These are phyloP conservation scores for Pseudogymnoascus destructans DNA, from an alignment of 2,329 filamentous ascomycete genomes.

Conservation along the genomic window DNA sequence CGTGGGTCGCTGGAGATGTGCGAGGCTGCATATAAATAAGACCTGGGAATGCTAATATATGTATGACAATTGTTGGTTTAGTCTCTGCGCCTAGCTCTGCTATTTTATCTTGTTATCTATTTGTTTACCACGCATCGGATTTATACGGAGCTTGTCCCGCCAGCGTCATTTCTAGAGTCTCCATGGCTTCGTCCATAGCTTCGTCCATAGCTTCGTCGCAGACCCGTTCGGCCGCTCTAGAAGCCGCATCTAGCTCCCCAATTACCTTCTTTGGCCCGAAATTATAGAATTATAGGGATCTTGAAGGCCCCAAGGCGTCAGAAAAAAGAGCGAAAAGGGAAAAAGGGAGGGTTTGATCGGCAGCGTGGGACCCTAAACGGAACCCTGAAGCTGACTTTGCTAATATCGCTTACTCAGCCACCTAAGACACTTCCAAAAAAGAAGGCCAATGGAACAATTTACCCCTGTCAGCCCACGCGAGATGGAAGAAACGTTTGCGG, in stretches of 20 bases:
- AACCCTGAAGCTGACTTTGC: no score
- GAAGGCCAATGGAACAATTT: slow-evolving; percentile 6
- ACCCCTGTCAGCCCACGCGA: slow-evolving; percentile 1
- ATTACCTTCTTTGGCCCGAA: not conserved
- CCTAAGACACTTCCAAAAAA: not conserved
- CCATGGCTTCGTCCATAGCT: no score
- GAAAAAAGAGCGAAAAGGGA: no score
- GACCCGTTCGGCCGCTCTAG: not conserved
- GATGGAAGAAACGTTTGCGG: slow-evolving; percentile 1
- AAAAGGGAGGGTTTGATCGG: no score
- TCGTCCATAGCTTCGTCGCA: no score
- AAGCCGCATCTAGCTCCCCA: not conserved
- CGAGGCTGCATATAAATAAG: not conserved
- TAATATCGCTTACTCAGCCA: not conserved
- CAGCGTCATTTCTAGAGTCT: not conserved
- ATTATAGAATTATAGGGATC: slow-evolving; percentile 5
- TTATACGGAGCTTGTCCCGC: not conserved
- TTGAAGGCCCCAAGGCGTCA: not conserved
- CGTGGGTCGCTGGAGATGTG: not conserved
- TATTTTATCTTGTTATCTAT: slow-evolving; percentile 3
- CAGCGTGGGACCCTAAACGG: no score
- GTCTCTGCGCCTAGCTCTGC: not conserved
- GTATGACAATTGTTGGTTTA: not conserved
- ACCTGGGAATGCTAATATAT: not conserved
- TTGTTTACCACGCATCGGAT: not conserved